Evolutionary conservation across 192 early-diverging fungal species (phyloP), one percentile per base, ranked within the genome.

Genomic region (Chytriomyces sp.): DNA sequence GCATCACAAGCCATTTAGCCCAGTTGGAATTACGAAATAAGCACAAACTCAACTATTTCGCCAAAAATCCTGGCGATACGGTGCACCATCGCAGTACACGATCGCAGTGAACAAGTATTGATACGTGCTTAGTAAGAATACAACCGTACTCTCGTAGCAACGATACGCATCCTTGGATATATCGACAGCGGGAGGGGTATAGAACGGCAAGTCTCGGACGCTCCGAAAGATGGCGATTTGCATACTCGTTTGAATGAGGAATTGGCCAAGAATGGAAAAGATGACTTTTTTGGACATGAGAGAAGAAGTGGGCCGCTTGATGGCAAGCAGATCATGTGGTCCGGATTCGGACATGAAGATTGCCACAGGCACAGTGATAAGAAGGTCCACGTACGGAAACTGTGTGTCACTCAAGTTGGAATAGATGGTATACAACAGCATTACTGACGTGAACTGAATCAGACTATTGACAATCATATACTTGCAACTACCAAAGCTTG

Each of bases 401-500:
- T 98, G 95, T 72, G 93, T 92, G 74, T 99, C 94, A 31, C 92
- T 94, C 71, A 99, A 79, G 64, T 95, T 95, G 59, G 88, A 88
- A 33, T 84, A 93, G 78, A 94, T 91, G 22, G 87, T 78, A 82
- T 98, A 98, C 66, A 99, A 75, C 30, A 99, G 80, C 57, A 91
- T 93, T 44, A 99, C 96, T 4, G 93, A 89, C 0, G 93, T 94
- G 72, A 96, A 98, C 74, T 99, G 98, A 71, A 99, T 97, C 56
- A 99, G 86, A 60, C 90, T 91, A 79, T 99, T 98, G 37, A 98
- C 80, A 1, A 96, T 95, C 94, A 99, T 97, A 78, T 92, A 99
- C 84, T 99, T 96, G 90, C 98, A 98, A 82, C 95, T 97, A 74
- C 90, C 92, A 78, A 99, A 99, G 71, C 91, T 93, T 6, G 98